These are phyloP conservation scores for Ophiostoma australiae DNA, from an alignment of 2,329 filamentous ascomycete genomes.

Conservation along the genomic window DNA sequence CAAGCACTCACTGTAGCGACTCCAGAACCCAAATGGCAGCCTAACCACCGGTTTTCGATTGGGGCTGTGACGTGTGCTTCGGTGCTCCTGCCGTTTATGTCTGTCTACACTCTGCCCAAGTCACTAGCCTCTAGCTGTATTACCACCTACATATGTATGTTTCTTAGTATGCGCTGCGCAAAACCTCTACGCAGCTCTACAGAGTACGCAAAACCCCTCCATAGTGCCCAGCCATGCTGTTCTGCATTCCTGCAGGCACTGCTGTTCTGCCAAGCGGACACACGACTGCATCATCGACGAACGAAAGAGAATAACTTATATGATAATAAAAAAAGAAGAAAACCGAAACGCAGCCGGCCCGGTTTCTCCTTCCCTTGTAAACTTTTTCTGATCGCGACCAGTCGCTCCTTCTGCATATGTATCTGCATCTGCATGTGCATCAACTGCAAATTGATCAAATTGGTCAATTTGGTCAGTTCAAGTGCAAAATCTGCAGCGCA, in stretches of 20 bases:
- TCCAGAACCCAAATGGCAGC: not conserved
- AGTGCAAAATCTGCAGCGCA: not conserved
- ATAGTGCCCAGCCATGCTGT: not conserved
- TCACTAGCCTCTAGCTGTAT: not conserved
- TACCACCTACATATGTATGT: no score
- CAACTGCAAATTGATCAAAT: not conserved
- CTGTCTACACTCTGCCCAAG: conserved; percentile 1
- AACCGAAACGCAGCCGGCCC: not conserved
- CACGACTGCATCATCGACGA: not conserved
- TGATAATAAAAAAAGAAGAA: no score
- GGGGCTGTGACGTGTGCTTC: conserved; percentile 12
- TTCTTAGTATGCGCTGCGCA: not conserved
- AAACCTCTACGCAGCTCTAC: not conserved
- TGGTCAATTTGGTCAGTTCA: no score
- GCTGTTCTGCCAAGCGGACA: conserved; percentile 4
- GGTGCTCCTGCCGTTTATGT: not conserved
- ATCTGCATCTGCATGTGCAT: not conserved
- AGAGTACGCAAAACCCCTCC: not conserved
- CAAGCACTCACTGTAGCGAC: not conserved
- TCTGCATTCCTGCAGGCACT: not conserved
- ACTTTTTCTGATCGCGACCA: not conserved
- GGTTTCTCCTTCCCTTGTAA: conserved; percentile 12
- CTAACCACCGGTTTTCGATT: not conserved
- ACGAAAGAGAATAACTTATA: no score
- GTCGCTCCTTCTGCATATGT: not conserved